Evolutionary conservation across 176 grass and related monocot species (phyloP), one percentile per base, ranked within the genome.

Genomic region (Oryza officinalis): DNA sequence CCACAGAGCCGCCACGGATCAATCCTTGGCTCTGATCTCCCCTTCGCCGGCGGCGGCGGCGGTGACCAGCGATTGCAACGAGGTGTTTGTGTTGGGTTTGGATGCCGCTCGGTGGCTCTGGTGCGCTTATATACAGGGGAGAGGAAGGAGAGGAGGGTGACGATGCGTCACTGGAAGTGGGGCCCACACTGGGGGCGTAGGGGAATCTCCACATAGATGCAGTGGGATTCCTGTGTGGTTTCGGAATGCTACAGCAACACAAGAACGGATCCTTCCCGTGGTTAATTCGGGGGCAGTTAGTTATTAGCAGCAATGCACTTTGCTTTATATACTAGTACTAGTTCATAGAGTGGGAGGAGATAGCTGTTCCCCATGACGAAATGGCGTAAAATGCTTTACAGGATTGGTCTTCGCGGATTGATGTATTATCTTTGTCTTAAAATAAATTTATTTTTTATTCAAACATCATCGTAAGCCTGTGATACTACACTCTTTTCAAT

Each of bases 191-290:
- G 4, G 2, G 86, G 28, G 28, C 65, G 52, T n/a, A n/a, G n/a
- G 45, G 88, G 88, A 90, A 87, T 90, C 80, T 69, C 80, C 80
- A 75, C 49, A 40, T 79, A 75, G 89, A 83, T 83, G 88, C 88
- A 83, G 75, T 70, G 37, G 75, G 88, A 84, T 87, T 84, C 88
- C 37, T 69, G 28, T 67, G 22, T 15, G 27, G 59, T 40, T 60
- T 66, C 78, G 26, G 63, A 17, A 22, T 64, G 27, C 18, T 32
- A 18, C 57, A 61, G 22, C 1, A 57, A 57, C 52, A 8, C 6
- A 57, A 61, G 6, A n/a, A 61, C 22, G 17, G 10, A n/a, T 31
- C 12, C 17, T 47, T 14, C 7, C 15, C 17, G n/a, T 10, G 59
- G 2, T 32, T 11, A 20, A 23, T 10, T 60, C 7, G 1, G 20